phyloP scores from a whole-genome alignment of 225 moss, liverwort and hornwort genomes.

The Thuidium tamariscinum region DNA sequence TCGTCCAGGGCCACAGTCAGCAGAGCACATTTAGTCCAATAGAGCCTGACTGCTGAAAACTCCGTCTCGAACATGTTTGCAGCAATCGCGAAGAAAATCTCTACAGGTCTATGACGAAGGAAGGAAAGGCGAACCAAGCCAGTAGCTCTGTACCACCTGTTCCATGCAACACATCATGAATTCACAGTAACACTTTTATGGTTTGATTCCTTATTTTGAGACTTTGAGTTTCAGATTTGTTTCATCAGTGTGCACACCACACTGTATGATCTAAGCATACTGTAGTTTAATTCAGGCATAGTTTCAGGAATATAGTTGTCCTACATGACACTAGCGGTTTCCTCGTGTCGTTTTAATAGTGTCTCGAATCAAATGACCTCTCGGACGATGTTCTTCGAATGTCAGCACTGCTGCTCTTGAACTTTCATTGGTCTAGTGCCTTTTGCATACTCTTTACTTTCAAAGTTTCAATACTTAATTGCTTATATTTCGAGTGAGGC shows the following conservation, averaged over 20 bases:
- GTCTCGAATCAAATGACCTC: not conserved
- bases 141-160: not conserved
- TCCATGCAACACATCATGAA: not conserved
- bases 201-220: not conserved
- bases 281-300: not conserved
- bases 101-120: not conserved
- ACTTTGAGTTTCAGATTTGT: not conserved
- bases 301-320: not conserved
- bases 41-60: not conserved
- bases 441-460: not conserved
- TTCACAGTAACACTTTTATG: not conserved
- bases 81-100: not conserved
- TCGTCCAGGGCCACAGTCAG: not conserved
- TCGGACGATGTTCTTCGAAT: too few species aligned
- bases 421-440: not conserved
- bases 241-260: not conserved
- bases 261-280: not conserved
- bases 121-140: not conserved
- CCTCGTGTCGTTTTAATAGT: not conserved
- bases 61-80: not conserved
- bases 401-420: too few species aligned
- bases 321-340: not conserved
- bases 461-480: not conserved
- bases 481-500: not conserved
- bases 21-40: not conserved